These are phyloP conservation scores for Tanacetum coccineum DNA, from an alignment of 129 eudicot species.

Conservation along the genomic window DNA sequence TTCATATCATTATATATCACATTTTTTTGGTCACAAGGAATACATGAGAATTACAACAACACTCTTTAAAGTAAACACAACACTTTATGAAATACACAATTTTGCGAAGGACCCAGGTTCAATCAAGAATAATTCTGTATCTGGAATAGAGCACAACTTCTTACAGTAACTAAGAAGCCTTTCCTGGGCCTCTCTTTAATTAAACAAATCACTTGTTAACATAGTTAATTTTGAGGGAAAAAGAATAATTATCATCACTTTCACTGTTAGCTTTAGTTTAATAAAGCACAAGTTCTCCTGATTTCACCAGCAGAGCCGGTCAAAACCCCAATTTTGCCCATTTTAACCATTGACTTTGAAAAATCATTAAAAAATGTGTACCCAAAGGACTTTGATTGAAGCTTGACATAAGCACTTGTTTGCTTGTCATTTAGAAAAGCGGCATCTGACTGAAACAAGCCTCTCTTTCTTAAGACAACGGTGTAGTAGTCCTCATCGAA, in stretches of 20 bases:
- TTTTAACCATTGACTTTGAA: conserved; percentile 50
- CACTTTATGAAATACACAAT: too few relatives aligned
- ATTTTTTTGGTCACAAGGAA: too few relatives aligned
- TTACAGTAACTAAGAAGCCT: neutral
- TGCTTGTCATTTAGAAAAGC: conserved; percentile 47
- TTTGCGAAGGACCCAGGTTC: too few relatives aligned
- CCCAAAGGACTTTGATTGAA: conserved; percentile 32
- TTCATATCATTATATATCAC: too few relatives aligned
- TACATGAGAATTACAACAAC: too few relatives aligned
- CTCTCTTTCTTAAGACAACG: conserved; percentile 49
- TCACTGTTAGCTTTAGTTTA: conserved; percentile 14
- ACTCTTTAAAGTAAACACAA: too few relatives aligned
- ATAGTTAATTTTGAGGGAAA: too few relatives aligned
- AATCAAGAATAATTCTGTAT: too few relatives aligned
- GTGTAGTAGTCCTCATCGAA: conserved; percentile 49
- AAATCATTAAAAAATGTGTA: conserved; percentile 51
- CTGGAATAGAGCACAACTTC: too few relatives aligned
- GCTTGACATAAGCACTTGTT: conserved; percentile 46
- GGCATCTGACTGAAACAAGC: conserved; percentile 58
- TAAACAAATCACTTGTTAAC: neutral
- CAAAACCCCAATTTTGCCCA: conserved; percentile 67
- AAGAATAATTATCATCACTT: too few relatives aligned
- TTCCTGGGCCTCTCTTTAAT: neutral
- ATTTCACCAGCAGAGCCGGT: conserved; percentile 55
- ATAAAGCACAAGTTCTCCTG: conserved; percentile 42